A percentile compares a stretch with the other conserved stretches of the same genome.
These are phyloP conservation scores for Cyclotella cryptica DNA, from an alignment of 108 stramenopile genomes.

Conservation along the genomic window DNA sequence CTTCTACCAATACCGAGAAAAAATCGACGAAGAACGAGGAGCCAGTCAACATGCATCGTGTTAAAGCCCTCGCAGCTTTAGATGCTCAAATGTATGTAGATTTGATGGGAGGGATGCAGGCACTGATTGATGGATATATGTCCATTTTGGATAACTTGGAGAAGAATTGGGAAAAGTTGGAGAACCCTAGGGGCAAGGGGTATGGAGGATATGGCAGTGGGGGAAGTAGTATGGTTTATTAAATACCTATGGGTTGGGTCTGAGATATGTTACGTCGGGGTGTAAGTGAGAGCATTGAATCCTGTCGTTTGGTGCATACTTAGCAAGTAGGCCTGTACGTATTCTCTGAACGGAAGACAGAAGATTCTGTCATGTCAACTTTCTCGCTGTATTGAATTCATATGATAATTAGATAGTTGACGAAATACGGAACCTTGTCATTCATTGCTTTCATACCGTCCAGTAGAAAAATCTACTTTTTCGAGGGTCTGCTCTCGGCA, in stretches of 20 bases:
- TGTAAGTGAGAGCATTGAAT: background rate
- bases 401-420: too few species aligned
- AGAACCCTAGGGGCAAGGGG: conserved; percentile 56
- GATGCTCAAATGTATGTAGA: conserved; percentile 56
- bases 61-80: conserved; percentile 47
- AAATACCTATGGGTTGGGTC: background rate
- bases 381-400: too few species aligned
- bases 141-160: conserved; percentile 61
- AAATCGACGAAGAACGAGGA: conserved; percentile 32
- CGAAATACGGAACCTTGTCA: too few species aligned
- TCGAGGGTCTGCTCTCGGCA: too few species aligned
- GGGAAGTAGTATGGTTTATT: conserved; percentile 51
- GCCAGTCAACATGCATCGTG: conserved; percentile 33
- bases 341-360: too few species aligned
- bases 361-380: too few species aligned
- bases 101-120: conserved; percentile 34
- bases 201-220: conserved; percentile 55
- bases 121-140: conserved; percentile 53
- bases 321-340: too few species aligned
- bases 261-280: background rate
- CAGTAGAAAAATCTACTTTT: too few species aligned
- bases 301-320: background rate
- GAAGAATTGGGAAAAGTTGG: conserved; percentile 67
- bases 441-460: too few species aligned
- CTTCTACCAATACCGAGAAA: conserved; percentile 38